These are phyloP conservation scores for Kazachstania taianensis DNA, from an alignment of 805 yeast species.

Conservation along the genomic window DNA sequence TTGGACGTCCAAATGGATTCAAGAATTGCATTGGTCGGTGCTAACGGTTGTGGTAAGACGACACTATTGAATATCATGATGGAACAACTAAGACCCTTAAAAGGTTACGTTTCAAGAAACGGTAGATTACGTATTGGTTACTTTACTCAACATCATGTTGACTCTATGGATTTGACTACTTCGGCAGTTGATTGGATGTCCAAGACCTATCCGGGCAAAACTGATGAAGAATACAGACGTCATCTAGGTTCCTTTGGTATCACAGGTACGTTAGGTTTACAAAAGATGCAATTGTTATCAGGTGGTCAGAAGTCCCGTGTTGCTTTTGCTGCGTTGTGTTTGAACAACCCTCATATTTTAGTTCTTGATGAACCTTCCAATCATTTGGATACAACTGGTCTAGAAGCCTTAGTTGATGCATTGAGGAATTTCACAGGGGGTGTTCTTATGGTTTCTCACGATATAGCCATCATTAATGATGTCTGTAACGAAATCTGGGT, in stretches of 20 bases:
- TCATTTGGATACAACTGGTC: constrained; percentile 95
- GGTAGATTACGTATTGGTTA: constrained; percentile 88
- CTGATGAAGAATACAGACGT: constrained; percentile 94
- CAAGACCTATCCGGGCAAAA: constrained; percentile 76
- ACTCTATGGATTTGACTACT: constrained; percentile 78
- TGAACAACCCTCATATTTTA: constrained; percentile 81
- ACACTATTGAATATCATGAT: constrained; percentile 80
- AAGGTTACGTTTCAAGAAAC: constrained; percentile 72
- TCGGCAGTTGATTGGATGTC: constrained; percentile 96
- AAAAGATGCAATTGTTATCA: constrained; percentile 77
- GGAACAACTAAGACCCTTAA: constrained; percentile 63
- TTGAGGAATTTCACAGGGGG: constrained; percentile 87
- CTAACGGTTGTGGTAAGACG: constrained; percentile 98
- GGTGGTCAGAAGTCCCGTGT: constrained; percentile 99
- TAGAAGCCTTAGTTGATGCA: constrained; percentile 91
- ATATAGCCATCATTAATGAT: constrained; percentile 77
- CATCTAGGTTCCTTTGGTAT: constrained; percentile 96
- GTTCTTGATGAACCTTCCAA: constrained; percentile 96
- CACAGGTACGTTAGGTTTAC: constrained; percentile 86
- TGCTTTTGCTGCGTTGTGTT: constrained; percentile 91
- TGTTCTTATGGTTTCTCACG: constrained; percentile 95
- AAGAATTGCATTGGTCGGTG: constrained; percentile 94
- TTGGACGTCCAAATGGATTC: constrained; percentile 88
- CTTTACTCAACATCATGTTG: constrained; percentile 98
- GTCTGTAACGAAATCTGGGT: constrained; percentile 96